Evolutionary conservation across 495 filamentous ascomycete genomes (phyloP), one percentile per base, ranked within the genome.

Genomic region (Aspergillus egyptiacus): DNA sequence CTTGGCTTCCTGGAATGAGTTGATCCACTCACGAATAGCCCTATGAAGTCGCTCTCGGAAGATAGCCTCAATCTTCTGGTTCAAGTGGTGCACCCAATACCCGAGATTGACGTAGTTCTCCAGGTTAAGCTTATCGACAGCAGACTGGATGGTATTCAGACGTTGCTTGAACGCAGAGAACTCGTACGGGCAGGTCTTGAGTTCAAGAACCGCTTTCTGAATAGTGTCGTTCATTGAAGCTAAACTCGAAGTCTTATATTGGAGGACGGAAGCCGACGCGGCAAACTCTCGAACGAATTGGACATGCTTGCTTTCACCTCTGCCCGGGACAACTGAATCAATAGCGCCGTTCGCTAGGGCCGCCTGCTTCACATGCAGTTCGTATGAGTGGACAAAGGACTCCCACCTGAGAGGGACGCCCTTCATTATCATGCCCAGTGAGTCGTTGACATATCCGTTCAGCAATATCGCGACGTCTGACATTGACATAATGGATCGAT

Each of bases 271-370:
- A 19, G 94, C 87, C 1, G 88, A 81, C 1, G 77, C 73, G 30
- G 87, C 89, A 60, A 99, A 96, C 55, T 96, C 89, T 22, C 89
- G 83, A 32, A 97, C 88, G 65, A 95, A 97, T 60, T 96, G 85
- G 41, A 96, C 88, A 67, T 98, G 93, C 63, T 88, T 89, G 67
- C 88, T 96, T 63, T 95, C 89, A 27, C 79, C 77, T 38, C 81
- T 70, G 49, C 79, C 75, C 51, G 70, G 58, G 54, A 76, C 64
- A 1, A 75, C 56, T 47, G 78, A 71, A 35, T 86, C 84, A 39
- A 85, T 70, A 19, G 77, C 64, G 28, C 81, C 82, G 39, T 71
- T 71, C n/a, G 66, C 59, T 44, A 73, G 70, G n/a, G 74, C 68
- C 25, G 81, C 74, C 55, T 88, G 84, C 56, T 91, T 86, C 43